phyloP scores from a whole-genome alignment of 2,329 filamentous ascomycete genomes.

The Bipolaris bicolor region DNA sequence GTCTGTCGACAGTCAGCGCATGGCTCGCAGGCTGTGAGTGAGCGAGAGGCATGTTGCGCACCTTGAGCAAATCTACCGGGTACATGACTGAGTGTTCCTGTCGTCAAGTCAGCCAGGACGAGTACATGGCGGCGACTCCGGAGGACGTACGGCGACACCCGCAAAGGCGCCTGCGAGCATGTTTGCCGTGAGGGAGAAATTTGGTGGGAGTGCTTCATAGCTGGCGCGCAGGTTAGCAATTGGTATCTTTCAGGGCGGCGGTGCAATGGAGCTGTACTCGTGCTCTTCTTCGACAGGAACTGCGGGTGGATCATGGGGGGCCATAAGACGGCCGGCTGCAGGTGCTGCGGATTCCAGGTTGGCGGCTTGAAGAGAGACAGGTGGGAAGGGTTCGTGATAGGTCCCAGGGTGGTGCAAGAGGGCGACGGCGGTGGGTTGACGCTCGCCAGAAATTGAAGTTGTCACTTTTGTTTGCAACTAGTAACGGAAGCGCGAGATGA shows the following conservation, averaged over 20 bases:
- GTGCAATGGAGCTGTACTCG: constrained; percentile 43
- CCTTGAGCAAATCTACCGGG: constrained; percentile 96
- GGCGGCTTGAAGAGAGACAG: constrained; percentile 26
- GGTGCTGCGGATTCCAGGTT: constrained; percentile 47
- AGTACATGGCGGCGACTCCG: constrained; percentile 17
- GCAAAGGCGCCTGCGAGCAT: constrained; percentile 97
- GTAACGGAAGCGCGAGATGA: constrained; percentile 27
- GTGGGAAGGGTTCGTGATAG: constrained; percentile 7
- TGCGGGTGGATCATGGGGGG: constrained; percentile 48
- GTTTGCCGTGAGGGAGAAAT: constrained; percentile 92
- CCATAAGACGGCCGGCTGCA: constrained; percentile 48
- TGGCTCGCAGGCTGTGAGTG: constrained; percentile 2
- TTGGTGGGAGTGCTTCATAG: constrained; percentile 93
- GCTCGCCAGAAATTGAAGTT: constrained; percentile 24
- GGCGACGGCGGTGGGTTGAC: constrained; percentile 21
- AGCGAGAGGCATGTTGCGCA: constrained; percentile 52
- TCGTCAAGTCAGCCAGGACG: constrained; percentile 31
- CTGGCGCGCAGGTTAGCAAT: constrained; percentile 50
- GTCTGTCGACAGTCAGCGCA: constrained; percentile 65
- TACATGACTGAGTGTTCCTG: constrained; percentile 99
- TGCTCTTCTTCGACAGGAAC: constrained; percentile 49
- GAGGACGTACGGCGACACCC: constrained; percentile 79
- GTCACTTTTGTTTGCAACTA: constrained; percentile 41
- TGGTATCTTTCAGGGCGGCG: constrained; percentile 4
- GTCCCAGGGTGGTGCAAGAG: constrained; percentile 14